phyloP scores from a whole-genome alignment of 306 rosid genomes.

The Nissolia schottii region DNA sequence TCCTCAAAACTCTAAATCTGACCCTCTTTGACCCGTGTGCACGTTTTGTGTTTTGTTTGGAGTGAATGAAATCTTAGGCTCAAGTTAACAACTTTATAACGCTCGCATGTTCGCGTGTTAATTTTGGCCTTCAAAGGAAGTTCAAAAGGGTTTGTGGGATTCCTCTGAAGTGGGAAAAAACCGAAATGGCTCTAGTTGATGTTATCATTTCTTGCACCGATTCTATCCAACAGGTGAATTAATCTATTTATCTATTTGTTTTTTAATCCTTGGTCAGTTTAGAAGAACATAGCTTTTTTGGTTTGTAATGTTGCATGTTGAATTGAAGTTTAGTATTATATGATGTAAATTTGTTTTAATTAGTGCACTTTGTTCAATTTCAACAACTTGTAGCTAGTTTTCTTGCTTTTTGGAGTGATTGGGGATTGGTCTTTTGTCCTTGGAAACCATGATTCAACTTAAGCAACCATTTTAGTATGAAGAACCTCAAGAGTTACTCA shows the following conservation, averaged over 20 bases:
- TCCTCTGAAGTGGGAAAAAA: neutral
- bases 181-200: constrained; percentile 69
- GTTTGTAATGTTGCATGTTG: neutral
- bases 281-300: neutral
- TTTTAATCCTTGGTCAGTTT: neutral
- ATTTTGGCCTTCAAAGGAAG: neutral
- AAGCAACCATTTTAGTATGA: neutral
- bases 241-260: neutral
- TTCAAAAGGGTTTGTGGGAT: neutral
- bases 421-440: neutral
- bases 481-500: neutral
- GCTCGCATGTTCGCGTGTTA: neutral
- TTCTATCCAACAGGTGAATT: constrained; percentile 60
- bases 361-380: neutral
- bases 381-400: neutral
- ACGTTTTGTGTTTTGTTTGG: constrained; percentile 2
- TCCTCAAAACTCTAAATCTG: neutral
- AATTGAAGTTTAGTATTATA: neutral
- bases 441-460: neutral
- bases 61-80: neutral
- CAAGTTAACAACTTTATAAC: neutral
- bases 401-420: neutral
- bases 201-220: constrained; percentile 68
- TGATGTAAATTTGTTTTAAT: neutral
- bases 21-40: neutral